A percentile compares a stretch with the other conserved stretches of the same genome.
Conservation (phyloP, 177 flowering plant genomes). For the Vitis hybrid region DNA sequence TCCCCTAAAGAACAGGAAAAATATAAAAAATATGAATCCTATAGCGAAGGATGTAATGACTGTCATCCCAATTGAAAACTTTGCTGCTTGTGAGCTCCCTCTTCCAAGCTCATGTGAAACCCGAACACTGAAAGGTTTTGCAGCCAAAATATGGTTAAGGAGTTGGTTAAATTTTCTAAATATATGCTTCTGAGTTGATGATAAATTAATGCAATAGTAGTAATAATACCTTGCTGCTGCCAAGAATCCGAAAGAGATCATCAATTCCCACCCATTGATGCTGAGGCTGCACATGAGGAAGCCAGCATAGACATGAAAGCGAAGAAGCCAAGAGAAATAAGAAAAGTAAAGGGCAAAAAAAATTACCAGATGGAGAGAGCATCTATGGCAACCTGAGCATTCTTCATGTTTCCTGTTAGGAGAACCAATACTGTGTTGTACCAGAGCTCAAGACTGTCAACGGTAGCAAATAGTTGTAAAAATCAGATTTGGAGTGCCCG, state of each 20-base stretch:
- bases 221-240: constrained; percentile 54
- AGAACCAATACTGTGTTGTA: constrained; percentile 65
- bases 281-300: constrained; percentile 40
- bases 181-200: too few relatives aligned
- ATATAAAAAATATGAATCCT: too few relatives aligned
- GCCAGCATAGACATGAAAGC: neutral
- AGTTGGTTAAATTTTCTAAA: too few relatives aligned
- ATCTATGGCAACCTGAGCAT: constrained; percentile 59
- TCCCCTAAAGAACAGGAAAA: too few relatives aligned
- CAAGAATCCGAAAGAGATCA: constrained; percentile 68
- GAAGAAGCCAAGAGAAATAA: neutral
- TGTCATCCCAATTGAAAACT: too few relatives aligned
- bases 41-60: too few relatives aligned
- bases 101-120: too few relatives aligned
- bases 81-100: too few relatives aligned
- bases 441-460: constrained; percentile 66
- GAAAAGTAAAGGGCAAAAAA: neutral
- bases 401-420: constrained; percentile 58
- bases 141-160: too few relatives aligned
- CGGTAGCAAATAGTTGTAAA: neutral
- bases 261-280: constrained; percentile 71
- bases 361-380: constrained; percentile 69
- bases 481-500: neutral
- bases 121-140: too few relatives aligned
- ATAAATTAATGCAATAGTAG: too few relatives aligned